Evolutionary conservation across 202 grass and related monocot genomes (phyloP).

Genomic region (Musa balbisiana): DNA sequence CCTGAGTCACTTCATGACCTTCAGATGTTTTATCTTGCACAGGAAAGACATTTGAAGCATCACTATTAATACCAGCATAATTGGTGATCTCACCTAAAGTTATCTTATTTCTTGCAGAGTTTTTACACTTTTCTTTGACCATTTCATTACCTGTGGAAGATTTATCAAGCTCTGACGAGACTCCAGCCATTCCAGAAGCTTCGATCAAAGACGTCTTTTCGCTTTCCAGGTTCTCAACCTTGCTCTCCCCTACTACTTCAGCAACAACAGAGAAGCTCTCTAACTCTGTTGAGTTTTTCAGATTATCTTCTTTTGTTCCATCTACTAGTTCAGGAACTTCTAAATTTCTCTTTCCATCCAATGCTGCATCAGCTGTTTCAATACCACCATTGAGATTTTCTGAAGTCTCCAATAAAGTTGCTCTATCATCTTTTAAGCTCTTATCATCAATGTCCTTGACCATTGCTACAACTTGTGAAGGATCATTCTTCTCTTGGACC

Average conservation of each 20-base stretch:
- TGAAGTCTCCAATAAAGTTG: neutral
- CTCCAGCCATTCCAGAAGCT: neutral
- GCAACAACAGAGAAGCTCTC: neutral
- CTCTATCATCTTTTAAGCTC: neutral
- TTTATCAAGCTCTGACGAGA: neutral
- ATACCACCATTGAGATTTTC: neutral
- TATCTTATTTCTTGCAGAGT: neutral
- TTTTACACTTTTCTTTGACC: neutral
- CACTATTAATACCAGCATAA: neutral
- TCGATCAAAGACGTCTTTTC: neutral
- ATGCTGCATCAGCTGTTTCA: neutral
- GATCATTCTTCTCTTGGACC: neutral
- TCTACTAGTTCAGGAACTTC: neutral
- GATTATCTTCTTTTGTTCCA: neutral
- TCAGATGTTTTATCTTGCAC: slow-evolving; percentile 2
- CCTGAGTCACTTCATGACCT: neutral
- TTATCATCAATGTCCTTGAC: neutral
- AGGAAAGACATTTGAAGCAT: neutral
- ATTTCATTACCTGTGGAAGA: neutral
- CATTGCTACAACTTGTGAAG: neutral
- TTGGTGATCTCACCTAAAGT: neutral
- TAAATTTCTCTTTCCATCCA: neutral
- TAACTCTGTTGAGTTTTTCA: neutral
- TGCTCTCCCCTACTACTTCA: neutral
- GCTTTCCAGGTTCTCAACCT: neutral